Evolutionary conservation across 495 filamentous ascomycete species (phyloP).

Genomic region (Penicillium roqueforti): DNA sequence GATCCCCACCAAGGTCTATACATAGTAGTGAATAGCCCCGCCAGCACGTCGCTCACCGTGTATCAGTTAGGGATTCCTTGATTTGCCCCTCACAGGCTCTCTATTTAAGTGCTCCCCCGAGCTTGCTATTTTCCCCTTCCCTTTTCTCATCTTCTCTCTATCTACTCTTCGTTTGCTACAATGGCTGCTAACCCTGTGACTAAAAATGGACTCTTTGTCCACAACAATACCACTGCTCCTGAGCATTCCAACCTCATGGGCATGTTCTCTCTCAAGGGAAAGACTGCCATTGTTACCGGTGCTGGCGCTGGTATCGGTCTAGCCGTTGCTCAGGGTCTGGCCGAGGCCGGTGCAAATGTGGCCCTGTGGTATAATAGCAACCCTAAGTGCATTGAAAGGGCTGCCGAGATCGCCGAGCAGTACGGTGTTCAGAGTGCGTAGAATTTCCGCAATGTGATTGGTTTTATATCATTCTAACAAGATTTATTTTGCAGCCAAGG

Average conservation of each 20-base stretch:
- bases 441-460: background rate
- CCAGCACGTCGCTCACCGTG: slow-evolving; percentile 15
- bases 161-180: slow-evolving; percentile 2
- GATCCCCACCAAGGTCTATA: slow-evolving; percentile 3
- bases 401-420: slow-evolving; percentile 64
- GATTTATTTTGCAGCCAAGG: slow-evolving; percentile 52
- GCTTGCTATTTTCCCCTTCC: background rate
- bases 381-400: slow-evolving; percentile 63
- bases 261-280: slow-evolving; percentile 81
- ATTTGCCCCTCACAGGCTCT: slow-evolving; percentile 7
- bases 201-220: slow-evolving; percentile 52
- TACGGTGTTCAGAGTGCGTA: slow-evolving; percentile 75
- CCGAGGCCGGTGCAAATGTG: slow-evolving; percentile 83
- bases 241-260: slow-evolving; percentile 59
- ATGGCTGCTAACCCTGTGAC: slow-evolving; percentile 36
- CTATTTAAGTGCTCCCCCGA: slow-evolving; percentile 14
- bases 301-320: slow-evolving; percentile 80
- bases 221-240: slow-evolving; percentile 58
- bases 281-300: slow-evolving; percentile 79
- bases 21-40: background rate
- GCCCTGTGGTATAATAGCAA: slow-evolving; percentile 86
- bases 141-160: background rate
- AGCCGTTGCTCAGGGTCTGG: slow-evolving; percentile 67
- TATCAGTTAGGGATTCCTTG: background rate
- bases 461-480: background rate